Evolutionary conservation across 2,329 filamentous ascomycete species (phyloP), one percentile per base, ranked within the genome.

Genomic region (Didymella lethalis): DNA sequence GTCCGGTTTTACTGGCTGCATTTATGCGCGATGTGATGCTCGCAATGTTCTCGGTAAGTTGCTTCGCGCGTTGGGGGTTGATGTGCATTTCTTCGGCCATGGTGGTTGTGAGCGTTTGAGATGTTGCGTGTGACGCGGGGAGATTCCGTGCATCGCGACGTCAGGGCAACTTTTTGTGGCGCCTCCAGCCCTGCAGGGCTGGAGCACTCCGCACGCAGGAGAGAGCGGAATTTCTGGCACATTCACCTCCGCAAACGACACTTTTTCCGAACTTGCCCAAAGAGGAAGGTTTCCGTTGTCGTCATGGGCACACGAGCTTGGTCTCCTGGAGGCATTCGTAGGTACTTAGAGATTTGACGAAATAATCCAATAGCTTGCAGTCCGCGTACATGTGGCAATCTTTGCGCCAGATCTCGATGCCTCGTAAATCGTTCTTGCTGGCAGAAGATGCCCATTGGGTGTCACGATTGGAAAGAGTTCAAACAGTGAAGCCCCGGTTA

Each of bases 21-120:
- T 77, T 72, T 55, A 83, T 77, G 46, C 77, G 78, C 49, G 78
- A 70, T 57, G 66, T 69, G 59, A 82, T 80, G 52, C 72, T 71
- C 36, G 73, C 62, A 34, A 83, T 65, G 61, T 82, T 83, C 55
- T 81, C 80, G 11, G 77, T 68, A 34, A 83, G 76, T 55, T 78
- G 74, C 54, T 78, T 78, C 46, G 80, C 80, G 58, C 81, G 79
- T 59, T 77, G 73, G 34, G 79, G 72, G 59, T 82, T 76, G 18
- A 77, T 67, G 40, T 75, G 70, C 76, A 78, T 78, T 18, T 76
- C 70, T 61, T 72, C 68, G 57, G 74, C 69, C 75, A 77, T 77
- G 57, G 49, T 44, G 41, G 48, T 43, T 56, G 51, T 64, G 57
- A 55, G 40, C 41, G 59, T 62, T 14, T n/a, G 28, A 36, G 50